These are phyloP conservation scores for Penicillium rolfsii DNA, from an alignment of 2,329 filamentous ascomycete genomes.

Conservation along the genomic window DNA sequence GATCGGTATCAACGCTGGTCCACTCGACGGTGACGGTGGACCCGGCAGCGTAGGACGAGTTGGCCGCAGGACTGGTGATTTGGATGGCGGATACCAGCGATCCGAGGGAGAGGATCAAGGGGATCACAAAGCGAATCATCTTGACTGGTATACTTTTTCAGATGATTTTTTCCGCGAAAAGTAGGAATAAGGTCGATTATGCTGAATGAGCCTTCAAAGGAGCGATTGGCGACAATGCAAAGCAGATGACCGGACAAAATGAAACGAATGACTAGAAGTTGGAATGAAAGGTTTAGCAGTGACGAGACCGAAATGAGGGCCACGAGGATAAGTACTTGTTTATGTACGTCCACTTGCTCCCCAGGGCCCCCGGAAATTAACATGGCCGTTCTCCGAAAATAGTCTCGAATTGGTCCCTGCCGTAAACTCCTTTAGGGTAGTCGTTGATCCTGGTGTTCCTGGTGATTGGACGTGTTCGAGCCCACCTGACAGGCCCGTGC, in stretches of 20 bases:
- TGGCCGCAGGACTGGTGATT: constrained; percentile 36
- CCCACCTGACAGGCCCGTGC: background rate
- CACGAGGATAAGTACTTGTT: background rate
- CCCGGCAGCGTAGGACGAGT: constrained; percentile 46
- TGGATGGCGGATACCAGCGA: constrained; percentile 29
- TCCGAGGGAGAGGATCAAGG: background rate
- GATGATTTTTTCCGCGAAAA: background rate
- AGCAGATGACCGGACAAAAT: background rate
- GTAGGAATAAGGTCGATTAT: no score
- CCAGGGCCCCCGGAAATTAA: background rate
- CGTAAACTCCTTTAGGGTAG: background rate
- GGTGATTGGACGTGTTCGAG: background rate
- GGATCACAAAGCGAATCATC: background rate
- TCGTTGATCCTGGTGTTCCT: background rate
- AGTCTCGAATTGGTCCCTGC: background rate
- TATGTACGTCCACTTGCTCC: background rate
- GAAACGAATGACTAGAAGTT: background rate
- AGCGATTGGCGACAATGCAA: background rate
- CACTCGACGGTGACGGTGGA: constrained; percentile 41
- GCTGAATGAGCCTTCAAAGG: background rate
- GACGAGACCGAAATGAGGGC: background rate
- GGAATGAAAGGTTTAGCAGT: background rate
- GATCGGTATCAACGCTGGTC: constrained; percentile 49
- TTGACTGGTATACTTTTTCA: background rate
- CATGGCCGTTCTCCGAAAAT: background rate